Evolutionary conservation across 2,329 filamentous ascomycete genomes (phyloP), one percentile per base, ranked within the genome.

Genomic region (Ustulina deusta): DNA sequence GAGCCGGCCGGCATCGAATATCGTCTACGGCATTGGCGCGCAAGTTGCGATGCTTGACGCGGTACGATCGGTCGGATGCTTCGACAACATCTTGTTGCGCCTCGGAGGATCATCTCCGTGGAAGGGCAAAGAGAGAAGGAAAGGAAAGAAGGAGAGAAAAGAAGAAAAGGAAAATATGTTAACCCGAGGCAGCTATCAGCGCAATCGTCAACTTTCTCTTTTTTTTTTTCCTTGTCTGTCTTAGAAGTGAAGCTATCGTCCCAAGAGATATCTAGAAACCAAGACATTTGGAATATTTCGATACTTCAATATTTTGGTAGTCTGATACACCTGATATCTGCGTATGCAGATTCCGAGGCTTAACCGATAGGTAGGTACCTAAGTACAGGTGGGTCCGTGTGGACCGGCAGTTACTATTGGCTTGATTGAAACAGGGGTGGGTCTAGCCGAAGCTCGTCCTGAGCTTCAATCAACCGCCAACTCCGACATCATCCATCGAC

Each of bases 1-100:
- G 75, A 68, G 65, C 62, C 69, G 5, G 81, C 65, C 32, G 79
- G 76, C 55, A 80, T 82, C 40, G 82, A 78, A 74, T 82, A 85
- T 48, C 77, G 78, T 64, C 84, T 80, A 68, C 79, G 77, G 66
- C 81, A 81, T 57, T 78, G 74, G 58, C 78, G 77, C 48, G 69
- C 61, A 61, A 71, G 71, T 60, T 67, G 76, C 40, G 51, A 42
- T 17, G 57, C 36, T 36, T 72, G 67, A 51, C 74, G 73, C 46
- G 59, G 40, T 38, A 74, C 49, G 6, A 70, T 63, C 20, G 76
- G 74, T 32, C 77, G 77, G 38, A 76, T 67, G 46, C 65, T 73
- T 44, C 70, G 68, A 70, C 75, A 77, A 64, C 73, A 78, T 69
- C 75, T 68, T 44, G 73, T 69, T 25, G 71, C 67, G 17, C 75